Evolutionary conservation across 768 basidiomycete genomes (phyloP).

Genomic region (Rhodotorula graminis): DNA sequence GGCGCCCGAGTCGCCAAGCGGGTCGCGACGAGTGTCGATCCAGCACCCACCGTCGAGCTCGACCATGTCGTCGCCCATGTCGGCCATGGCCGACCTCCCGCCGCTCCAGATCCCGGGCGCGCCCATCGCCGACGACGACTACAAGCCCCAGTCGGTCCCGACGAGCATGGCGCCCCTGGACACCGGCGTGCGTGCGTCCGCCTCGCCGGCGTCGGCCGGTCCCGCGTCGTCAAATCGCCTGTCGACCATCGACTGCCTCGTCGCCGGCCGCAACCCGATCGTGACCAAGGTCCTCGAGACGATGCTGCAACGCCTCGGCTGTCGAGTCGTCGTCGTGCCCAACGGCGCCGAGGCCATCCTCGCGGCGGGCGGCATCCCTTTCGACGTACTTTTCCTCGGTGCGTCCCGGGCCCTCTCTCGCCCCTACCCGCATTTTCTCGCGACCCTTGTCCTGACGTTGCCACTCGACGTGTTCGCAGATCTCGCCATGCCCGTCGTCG

Average conservation of each 20-base stretch:
- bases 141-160: conserved; percentile 11
- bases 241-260: conserved; percentile 74
- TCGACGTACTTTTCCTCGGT: conserved; percentile 41
- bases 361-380: conserved; percentile 82
- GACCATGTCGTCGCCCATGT: conserved; percentile 11
- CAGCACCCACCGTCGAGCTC: conserved; percentile 8
- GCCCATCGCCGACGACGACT: background rate
- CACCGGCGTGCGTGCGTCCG: background rate
- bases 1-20: background rate
- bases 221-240: background rate
- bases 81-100: conserved; percentile 11
- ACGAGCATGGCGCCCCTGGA: background rate
- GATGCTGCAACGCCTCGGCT: conserved; percentile 83
- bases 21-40: conserved; percentile 6
- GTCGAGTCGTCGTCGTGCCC: conserved; percentile 88
- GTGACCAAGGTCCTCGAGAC: conserved; percentile 97
- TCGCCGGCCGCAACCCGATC: conserved; percentile 97
- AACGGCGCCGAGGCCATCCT: conserved; percentile 97
- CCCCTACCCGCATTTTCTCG: no score
- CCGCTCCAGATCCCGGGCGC: conserved; percentile 23
- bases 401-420: background rate
- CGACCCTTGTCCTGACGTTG: background rate
- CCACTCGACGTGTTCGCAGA: background rate
- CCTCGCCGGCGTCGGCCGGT: background rate
- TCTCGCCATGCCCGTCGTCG: conserved; percentile 55